These are phyloP conservation scores for Aspergillus persii DNA, from an alignment of 2,329 filamentous ascomycete genomes.

Conservation along the genomic window DNA sequence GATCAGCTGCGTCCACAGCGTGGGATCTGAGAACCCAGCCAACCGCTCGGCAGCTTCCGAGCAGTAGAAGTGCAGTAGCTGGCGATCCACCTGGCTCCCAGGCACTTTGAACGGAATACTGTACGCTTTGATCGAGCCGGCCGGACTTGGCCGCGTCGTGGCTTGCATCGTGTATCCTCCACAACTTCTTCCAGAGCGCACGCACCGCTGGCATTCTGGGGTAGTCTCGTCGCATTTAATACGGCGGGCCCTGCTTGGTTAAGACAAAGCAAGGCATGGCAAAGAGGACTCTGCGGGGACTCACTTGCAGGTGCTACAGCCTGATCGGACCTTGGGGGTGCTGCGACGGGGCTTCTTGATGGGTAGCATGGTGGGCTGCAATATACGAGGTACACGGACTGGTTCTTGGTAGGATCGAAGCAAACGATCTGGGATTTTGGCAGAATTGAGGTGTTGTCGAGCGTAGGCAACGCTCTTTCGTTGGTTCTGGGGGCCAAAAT, in stretches of 20 bases:
- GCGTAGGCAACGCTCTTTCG: neutral
- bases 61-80: conserved; percentile 25
- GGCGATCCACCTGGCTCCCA: conserved; percentile 22
- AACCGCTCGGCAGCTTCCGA: conserved; percentile 16
- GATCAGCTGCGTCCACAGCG: conserved; percentile 19
- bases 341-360: conserved; percentile 7
- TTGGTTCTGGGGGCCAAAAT: neutral
- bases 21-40: conserved; percentile 18
- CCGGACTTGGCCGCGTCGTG: neutral
- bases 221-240: conserved; percentile 29
- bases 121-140: conserved; percentile 14
- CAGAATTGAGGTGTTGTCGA: neutral
- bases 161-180: conserved; percentile 16
- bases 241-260: conserved; percentile 15
- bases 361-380: neutral
- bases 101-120: conserved; percentile 25
- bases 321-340: conserved; percentile 17
- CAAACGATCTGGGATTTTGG: neutral
- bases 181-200: conserved; percentile 22
- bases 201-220: conserved; percentile 23
- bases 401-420: too few species aligned
- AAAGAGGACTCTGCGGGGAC: neutral
- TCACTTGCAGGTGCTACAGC: conserved; percentile 21
- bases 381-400: neutral
- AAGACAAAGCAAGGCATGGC: neutral